phyloP scores from a whole-genome alignment of 176 grass and related monocot species.

The Zea luxurians region DNA sequence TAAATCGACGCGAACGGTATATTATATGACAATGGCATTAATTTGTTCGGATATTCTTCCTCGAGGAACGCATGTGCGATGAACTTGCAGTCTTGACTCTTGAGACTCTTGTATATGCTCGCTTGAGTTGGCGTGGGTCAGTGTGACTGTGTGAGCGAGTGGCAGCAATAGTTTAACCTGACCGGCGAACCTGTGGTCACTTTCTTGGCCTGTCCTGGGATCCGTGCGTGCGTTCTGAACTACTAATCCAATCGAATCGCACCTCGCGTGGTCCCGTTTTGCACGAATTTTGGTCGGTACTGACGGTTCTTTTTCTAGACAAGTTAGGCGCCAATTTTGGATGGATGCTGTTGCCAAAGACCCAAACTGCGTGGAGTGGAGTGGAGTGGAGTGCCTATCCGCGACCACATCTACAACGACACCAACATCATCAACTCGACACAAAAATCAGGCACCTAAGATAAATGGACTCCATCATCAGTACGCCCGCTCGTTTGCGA shows the following conservation, averaged over 20 bases:
- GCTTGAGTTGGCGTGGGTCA: too few species aligned
- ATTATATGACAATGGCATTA: background rate
- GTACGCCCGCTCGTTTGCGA: background rate
- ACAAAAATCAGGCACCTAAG: too few species aligned
- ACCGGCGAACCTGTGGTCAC: too few species aligned
- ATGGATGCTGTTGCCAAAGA: background rate
- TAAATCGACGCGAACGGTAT: too few species aligned
- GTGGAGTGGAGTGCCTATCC: too few species aligned
- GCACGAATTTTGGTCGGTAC: too few species aligned
- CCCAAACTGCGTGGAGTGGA: too few species aligned
- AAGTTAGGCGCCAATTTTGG: background rate
- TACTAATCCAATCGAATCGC: background rate
- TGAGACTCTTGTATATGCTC: too few species aligned
- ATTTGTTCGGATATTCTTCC: background rate
- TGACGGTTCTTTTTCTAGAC: background rate
- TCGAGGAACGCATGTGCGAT: background rate
- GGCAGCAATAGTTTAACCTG: too few species aligned
- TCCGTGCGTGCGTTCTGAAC: background rate
- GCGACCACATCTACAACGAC: slow-evolving; percentile 58
- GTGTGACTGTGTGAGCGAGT: too few species aligned
- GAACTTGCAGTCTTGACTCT: too few species aligned
- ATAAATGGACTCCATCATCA: background rate
- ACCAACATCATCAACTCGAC: slow-evolving; percentile 42
- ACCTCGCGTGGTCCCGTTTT: background rate
- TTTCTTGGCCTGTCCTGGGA: too few species aligned